Evolutionary conservation across 805 yeast genomes (phyloP).

Genomic region (Scheffersomyces coipomensis): DNA sequence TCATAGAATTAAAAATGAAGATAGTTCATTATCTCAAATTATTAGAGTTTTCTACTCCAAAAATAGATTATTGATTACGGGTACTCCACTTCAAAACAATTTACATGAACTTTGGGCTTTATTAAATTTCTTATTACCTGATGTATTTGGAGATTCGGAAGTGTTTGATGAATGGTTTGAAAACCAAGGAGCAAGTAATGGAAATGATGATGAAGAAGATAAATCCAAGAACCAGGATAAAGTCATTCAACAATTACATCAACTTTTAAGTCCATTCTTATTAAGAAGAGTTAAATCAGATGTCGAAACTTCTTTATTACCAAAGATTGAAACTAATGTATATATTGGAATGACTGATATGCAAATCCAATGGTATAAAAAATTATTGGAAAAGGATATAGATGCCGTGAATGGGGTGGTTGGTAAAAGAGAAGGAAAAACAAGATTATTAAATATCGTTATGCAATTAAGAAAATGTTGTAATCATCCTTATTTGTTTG

Average conservation of each 20-base stretch:
- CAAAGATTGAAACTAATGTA: slow-evolving; percentile 85
- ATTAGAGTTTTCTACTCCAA: slow-evolving; percentile 84
- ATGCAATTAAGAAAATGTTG: slow-evolving; percentile 97
- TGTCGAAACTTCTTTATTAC: slow-evolving; percentile 86
- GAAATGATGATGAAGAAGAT: slow-evolving; percentile 17
- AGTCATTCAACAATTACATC: slow-evolving; percentile 85
- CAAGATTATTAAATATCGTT: slow-evolving; percentile 86
- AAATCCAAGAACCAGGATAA: slow-evolving; percentile 60
- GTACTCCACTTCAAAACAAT: slow-evolving; percentile 94
- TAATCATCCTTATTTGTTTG: slow-evolving; percentile 94
- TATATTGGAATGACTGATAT: slow-evolving; percentile 94
- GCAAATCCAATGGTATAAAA: slow-evolving; percentile 92
- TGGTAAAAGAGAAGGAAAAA: slow-evolving; percentile 92
- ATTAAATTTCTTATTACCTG: slow-evolving; percentile 85
- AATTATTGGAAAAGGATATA: slow-evolving; percentile 84
- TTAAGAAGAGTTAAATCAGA: slow-evolving; percentile 89
- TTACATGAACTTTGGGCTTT: slow-evolving; percentile 96
- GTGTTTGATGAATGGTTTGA: slow-evolving; percentile 94
- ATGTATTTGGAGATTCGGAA: slow-evolving; percentile 89
- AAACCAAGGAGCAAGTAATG: slow-evolving; percentile 34
- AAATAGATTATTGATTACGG: slow-evolving; percentile 84
- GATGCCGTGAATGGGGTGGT: slow-evolving; percentile 95
- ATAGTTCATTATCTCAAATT: slow-evolving; percentile 86
- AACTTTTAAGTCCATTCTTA: slow-evolving; percentile 82
- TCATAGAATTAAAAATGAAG: slow-evolving; percentile 94